Percentiles rank a stretch among this genome's conserved stretches.
These are phyloP conservation scores for Picochlorum sp. DNA, from an alignment of 139 green algal genomes.

Conservation along the genomic window DNA sequence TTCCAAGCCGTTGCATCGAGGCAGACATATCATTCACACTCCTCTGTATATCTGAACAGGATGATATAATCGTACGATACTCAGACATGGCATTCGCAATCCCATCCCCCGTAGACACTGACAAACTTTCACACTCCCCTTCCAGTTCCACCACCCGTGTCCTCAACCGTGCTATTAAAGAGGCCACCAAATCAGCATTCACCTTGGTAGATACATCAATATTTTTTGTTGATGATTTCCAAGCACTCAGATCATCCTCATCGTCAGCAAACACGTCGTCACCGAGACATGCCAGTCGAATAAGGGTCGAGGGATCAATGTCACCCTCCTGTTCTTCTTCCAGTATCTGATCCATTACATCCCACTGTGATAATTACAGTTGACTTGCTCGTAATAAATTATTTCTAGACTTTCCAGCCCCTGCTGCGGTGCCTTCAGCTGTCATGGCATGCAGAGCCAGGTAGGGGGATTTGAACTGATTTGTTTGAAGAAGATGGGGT, in stretches of 20 bases:
- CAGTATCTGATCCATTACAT: no score
- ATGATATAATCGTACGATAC: background rate
- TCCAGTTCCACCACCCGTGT: background rate
- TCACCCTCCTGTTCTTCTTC: no score
- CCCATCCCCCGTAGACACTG: background rate
- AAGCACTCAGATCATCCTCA: background rate
- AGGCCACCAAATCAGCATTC: background rate
- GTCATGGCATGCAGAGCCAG: conserved; percentile 46
- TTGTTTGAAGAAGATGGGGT: conserved; percentile 39
- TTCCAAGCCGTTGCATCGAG: conserved; percentile 4
- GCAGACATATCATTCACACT: background rate
- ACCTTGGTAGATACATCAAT: background rate
- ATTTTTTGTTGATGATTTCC: conserved; percentile 2
- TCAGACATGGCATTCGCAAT: background rate
- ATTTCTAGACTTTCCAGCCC: conserved; percentile 46
- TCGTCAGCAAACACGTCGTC: background rate
- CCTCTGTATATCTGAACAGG: conserved; percentile 2
- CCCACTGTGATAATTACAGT: background rate
- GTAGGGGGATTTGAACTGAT: conserved; percentile 38
- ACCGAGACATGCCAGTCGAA: no score
- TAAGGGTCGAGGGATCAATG: no score
- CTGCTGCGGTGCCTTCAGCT: conserved; percentile 48
- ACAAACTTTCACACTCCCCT: background rate
- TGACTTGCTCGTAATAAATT: conserved; percentile 28
- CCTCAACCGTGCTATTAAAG: background rate